phyloP scores from a whole-genome alignment of 768 basidiomycete genomes.

The Polyporus arcularius region DNA sequence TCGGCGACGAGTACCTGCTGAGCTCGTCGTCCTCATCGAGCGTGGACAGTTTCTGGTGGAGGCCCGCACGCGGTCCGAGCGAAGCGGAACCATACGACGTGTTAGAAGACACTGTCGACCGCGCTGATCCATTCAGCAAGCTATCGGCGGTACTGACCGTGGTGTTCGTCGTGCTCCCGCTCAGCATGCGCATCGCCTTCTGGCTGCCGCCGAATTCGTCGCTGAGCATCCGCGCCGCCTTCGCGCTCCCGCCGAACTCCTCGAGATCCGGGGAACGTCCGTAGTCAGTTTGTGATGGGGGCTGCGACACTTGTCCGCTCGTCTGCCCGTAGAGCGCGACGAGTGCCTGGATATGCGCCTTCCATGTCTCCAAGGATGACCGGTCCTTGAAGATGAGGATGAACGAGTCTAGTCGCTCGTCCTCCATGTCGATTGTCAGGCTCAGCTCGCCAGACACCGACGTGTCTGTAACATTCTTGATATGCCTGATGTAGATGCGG shows the following conservation, averaged over 20 bases:
- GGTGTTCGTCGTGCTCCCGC: constrained; percentile 72
- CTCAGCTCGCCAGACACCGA: constrained; percentile 82
- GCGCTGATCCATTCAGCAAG: constrained; percentile 59
- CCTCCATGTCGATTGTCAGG: constrained; percentile 97
- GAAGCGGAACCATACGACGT: constrained; percentile 62
- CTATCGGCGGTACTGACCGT: constrained; percentile 58
- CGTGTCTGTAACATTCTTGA: constrained; percentile 83
- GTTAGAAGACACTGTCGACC: constrained; percentile 73
- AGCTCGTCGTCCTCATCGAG: constrained; percentile 75
- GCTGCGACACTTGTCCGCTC: constrained; percentile 11
- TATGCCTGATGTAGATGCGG: constrained; percentile 93
- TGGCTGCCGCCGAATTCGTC: constrained; percentile 81
- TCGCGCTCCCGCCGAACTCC: constrained; percentile 76
- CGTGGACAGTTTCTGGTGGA: constrained; percentile 55
- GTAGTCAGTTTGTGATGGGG: constrained; percentile 13
- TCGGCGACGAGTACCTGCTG: constrained; percentile 48
- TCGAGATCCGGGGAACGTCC: constrained; percentile 48
- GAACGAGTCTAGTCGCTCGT: constrained; percentile 90
- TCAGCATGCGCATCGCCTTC: constrained; percentile 79
- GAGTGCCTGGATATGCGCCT: constrained; percentile 75
- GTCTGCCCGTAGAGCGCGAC: constrained; percentile 71
- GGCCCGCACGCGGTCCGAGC: constrained; percentile 17
- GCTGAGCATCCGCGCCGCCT: constrained; percentile 69
- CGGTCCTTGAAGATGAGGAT: constrained; percentile 95
- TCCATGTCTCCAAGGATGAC: constrained; percentile 88